Evolutionary conservation across 1,284 basidiomycete species (phyloP), one percentile per base, ranked within the genome.

Genomic region (Moesziomyces parantarcticus): DNA sequence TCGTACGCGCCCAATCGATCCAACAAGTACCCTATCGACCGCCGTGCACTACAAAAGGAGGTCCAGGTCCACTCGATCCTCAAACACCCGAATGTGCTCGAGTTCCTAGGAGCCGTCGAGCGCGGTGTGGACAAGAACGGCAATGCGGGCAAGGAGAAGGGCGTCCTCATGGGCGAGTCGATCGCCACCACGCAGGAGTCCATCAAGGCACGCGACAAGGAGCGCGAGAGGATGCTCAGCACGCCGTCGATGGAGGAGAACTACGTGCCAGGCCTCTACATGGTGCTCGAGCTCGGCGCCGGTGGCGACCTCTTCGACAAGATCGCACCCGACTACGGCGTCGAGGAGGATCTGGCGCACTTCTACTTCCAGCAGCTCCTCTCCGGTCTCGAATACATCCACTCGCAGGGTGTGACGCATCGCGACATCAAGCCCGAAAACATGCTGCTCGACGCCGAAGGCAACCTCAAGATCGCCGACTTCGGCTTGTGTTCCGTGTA

Each of bases 231-330:
- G 46, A 62, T 65, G 62, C 61, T 61, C 44, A 55, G 50, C 44
- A 62, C 70, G 13, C 73, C 75, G 16, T 70, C 71, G 42, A 54
- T 57, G 46, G 58, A 74, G 21, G 63, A 63, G 25, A 81, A 78
- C 57, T 80, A 77, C 43, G 78, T 83, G 6, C 81, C 81, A 3
- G 82, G 92, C 0, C 88, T 94, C 43, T 99, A 98, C 83, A 93
- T 99, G 87, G 86, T 98, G 25, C 86, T 99, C 71, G 96, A 98
- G 84, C 87, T 96, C 42, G 96, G 95, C 0, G 90, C 90, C 1
- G 95, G 94, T 45, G 96, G 97, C 0, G 96, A 99, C 84, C 85
- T 99, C 42, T 99, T 99, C 83, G 97, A 99, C 85, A 98, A 98
- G 87, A 98, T 99, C 65, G 81, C 83, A 3, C 94, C 94, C 5